Evolutionary conservation across 345 rosid species (phyloP).

Genomic region (Arabidopsis suecica): DNA sequence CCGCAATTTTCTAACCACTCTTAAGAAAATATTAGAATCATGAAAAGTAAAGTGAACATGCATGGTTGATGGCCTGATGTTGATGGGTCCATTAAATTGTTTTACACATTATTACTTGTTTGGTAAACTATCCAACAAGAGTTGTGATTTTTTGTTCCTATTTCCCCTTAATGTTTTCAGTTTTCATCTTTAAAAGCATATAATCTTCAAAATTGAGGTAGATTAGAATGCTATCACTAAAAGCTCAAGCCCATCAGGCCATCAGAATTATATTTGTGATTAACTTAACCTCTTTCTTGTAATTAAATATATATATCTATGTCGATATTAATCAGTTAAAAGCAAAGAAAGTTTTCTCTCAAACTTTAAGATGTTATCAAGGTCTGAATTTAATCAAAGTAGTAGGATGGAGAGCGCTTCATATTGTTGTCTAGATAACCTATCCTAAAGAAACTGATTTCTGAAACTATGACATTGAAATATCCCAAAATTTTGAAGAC

Average conservation of each 20-base stretch:
- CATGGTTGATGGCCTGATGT: slow-evolving; percentile 25
- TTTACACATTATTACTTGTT: slow-evolving; percentile 17
- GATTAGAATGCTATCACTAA: neutral
- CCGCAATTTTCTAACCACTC: slow-evolving; percentile 14
- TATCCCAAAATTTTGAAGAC: too few relatives aligned
- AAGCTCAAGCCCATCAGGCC: neutral
- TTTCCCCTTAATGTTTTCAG: neutral
- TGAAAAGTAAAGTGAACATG: slow-evolving; percentile 18
- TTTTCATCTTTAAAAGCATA: neutral
- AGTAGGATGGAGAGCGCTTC: neutral
- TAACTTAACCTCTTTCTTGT: neutral
- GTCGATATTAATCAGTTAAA: neutral
- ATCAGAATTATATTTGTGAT: neutral
- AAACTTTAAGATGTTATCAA: too few relatives aligned
- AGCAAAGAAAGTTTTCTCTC: too few relatives aligned
- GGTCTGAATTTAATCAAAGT: neutral
- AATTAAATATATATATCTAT: too few relatives aligned
- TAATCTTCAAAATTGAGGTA: neutral
- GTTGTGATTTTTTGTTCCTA: neutral
- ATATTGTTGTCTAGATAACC: too few relatives aligned
- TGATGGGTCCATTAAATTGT: slow-evolving; percentile 35
- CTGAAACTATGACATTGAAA: too few relatives aligned
- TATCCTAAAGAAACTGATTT: too few relatives aligned
- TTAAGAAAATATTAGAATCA: slow-evolving; percentile 17
- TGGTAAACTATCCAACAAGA: slow-evolving; percentile 29